These are phyloP conservation scores for Magnusiomyces suaveolens DNA, from an alignment of 1,139 yeast species.

Conservation along the genomic window DNA sequence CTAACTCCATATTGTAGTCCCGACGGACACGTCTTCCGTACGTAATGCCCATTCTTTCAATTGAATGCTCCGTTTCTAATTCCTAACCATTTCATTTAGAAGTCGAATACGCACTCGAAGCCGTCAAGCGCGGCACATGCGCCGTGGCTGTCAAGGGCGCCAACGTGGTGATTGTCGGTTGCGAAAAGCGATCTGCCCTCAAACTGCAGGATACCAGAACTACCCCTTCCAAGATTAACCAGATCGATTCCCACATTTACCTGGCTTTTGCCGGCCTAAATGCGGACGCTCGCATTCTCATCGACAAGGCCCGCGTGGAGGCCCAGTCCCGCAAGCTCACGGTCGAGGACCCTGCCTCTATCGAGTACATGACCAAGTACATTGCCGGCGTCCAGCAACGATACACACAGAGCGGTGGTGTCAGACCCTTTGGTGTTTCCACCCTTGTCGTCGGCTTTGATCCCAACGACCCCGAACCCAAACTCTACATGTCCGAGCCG, in stretches of 20 bases:
- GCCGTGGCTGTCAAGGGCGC: slow-evolving; percentile 95
- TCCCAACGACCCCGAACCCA: slow-evolving; percentile 69
- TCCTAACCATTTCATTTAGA: slow-evolving; percentile 33
- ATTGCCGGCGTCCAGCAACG: slow-evolving; percentile 96
- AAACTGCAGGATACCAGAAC: slow-evolving; percentile 94
- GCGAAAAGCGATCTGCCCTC: slow-evolving; percentile 91
- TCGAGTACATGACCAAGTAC: slow-evolving; percentile 86
- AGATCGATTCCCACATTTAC: slow-evolving; percentile 81
- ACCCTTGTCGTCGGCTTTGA: slow-evolving; percentile 95
- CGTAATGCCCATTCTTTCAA: slow-evolving; percentile 19
- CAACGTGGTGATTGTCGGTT: slow-evolving; percentile 86
- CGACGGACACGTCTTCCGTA: slow-evolving; percentile 96
- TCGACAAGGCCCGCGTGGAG: slow-evolving; percentile 92
- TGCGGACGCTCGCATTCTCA: slow-evolving; percentile 95
- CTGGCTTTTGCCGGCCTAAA: slow-evolving; percentile 95
- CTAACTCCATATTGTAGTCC: slow-evolving; percentile 47
- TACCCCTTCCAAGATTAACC: slow-evolving; percentile 89
- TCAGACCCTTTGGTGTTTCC: slow-evolving; percentile 89
- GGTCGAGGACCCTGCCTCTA: slow-evolving; percentile 85
- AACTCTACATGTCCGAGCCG: slow-evolving; percentile 90
- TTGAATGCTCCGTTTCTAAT: background rate
- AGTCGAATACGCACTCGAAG: slow-evolving; percentile 96
- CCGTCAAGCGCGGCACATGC: slow-evolving; percentile 96
- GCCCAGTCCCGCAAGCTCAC: slow-evolving; percentile 95
- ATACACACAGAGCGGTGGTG: slow-evolving; percentile 98